Conservation (phyloP, 768 basidiomycete genomes). For the Rhizopogon vinicolor region DNA sequence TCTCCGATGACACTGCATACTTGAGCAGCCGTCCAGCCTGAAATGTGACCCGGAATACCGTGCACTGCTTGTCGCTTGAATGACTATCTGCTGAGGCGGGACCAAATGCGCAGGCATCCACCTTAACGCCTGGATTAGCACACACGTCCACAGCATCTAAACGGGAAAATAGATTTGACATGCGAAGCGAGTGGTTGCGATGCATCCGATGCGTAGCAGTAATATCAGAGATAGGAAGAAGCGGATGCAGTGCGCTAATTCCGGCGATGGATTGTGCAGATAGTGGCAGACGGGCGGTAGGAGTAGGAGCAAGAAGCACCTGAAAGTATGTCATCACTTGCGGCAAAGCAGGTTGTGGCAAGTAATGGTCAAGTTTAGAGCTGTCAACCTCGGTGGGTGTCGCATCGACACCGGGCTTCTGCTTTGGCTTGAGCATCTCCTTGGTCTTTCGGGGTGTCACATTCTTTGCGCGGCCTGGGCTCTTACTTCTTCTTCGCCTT, state of each 20-base stretch:
- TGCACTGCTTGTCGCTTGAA: slow-evolving; percentile 49
- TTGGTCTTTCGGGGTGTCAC: slow-evolving; percentile 15
- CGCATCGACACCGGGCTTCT: slow-evolving; percentile 1
- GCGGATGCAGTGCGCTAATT: slow-evolving; percentile 17
- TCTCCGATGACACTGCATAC: slow-evolving; percentile 69
- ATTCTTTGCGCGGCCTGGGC: slow-evolving; percentile 21
- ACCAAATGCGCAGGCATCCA: slow-evolving; percentile 59
- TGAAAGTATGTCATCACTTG: slow-evolving; percentile 62
- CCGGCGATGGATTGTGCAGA: slow-evolving; percentile 20
- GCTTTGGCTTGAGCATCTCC: slow-evolving; percentile 25
- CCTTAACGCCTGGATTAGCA: slow-evolving; percentile 43
- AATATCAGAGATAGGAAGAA: slow-evolving; percentile 54
- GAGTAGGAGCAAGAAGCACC: slow-evolving; percentile 74
- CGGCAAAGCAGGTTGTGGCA: slow-evolving; percentile 33
- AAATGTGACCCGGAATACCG: slow-evolving; percentile 65
- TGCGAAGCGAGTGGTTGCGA: slow-evolving; percentile 54
- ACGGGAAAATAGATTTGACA: slow-evolving; percentile 63
- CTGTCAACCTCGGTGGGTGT: slow-evolving; percentile 13
- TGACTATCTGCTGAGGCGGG: slow-evolving; percentile 18
- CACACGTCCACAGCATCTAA: slow-evolving; percentile 70
- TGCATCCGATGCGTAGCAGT: slow-evolving; percentile 49
- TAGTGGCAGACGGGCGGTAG: slow-evolving; percentile 62
- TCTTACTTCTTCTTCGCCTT: slow-evolving; percentile 42
- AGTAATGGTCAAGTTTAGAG: slow-evolving; percentile 59
- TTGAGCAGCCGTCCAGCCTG: slow-evolving; percentile 65